A percentile compares a stretch with the other conserved stretches of the same genome.
phyloP scores from a whole-genome alignment of 176 grass and related monocot genomes.

The Triticum turgidum region DNA sequence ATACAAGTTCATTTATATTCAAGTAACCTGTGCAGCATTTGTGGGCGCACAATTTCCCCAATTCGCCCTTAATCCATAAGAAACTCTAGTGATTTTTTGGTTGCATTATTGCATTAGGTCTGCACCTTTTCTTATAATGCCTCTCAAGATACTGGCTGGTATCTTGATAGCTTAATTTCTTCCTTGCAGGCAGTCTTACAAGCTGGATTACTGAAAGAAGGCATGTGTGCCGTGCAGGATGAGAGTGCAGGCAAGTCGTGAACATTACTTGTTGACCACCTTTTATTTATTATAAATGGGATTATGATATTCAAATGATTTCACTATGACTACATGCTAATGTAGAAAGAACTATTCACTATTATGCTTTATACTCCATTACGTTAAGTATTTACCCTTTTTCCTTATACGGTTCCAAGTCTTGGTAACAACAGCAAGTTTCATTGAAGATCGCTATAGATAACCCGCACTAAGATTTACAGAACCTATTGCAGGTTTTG shows the following conservation, averaged over 20 bases:
- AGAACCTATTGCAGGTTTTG: slow-evolving; percentile 56
- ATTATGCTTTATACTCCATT: neutral
- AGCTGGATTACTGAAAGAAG: slow-evolving; percentile 81
- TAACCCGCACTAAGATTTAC: slow-evolving; percentile 28
- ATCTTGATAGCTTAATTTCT: slow-evolving; percentile 27
- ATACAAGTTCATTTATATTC: slow-evolving; percentile 19
- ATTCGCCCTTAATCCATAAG: slow-evolving; percentile 10
- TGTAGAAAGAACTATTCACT: slow-evolving; percentile 2
- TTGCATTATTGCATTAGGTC: neutral
- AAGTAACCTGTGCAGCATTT: slow-evolving; percentile 24
- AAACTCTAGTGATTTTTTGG: slow-evolving; percentile 7
- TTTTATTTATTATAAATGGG: slow-evolving; percentile 15
- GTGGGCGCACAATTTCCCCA: neutral
- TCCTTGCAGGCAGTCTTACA: slow-evolving; percentile 65
- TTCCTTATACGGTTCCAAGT: slow-evolving; percentile 15
- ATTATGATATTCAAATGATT: slow-evolving; percentile 17
- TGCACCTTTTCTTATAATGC: slow-evolving; percentile 15
- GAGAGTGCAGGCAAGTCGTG: slow-evolving; percentile 85
- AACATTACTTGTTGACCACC: slow-evolving; percentile 19
- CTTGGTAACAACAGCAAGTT: neutral
- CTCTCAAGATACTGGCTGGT: slow-evolving; percentile 21
- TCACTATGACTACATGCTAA: neutral
- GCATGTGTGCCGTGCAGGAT: slow-evolving; percentile 93
- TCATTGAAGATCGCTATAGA: slow-evolving; percentile 12
- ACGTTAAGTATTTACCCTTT: neutral